Evolutionary conservation across 306 rosid genomes (phyloP).

Genomic region (Sphenostylis stenocarpa): DNA sequence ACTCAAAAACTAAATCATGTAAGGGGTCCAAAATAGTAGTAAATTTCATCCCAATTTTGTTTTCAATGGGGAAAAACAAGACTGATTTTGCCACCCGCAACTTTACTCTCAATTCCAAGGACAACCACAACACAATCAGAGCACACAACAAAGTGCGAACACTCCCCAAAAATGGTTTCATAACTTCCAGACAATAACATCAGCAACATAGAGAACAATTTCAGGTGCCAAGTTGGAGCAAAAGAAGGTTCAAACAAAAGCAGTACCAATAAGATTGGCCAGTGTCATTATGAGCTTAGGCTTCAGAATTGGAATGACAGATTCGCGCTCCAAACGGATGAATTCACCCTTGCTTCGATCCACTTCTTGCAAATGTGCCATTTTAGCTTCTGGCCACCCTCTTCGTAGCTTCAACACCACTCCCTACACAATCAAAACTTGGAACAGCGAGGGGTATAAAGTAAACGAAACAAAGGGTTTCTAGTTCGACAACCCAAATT

Average conservation of each 20-base stretch:
- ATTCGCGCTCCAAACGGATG: constrained; percentile 85
- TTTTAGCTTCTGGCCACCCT: constrained; percentile 11
- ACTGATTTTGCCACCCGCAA: not conserved
- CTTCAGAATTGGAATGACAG: constrained; percentile 85
- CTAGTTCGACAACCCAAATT: not conserved
- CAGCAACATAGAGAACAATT: not conserved
- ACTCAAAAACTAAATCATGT: constrained; percentile 8
- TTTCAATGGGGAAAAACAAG: not conserved
- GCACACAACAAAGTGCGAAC: not conserved
- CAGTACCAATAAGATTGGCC: constrained; percentile 85
- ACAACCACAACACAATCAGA: constrained; percentile 12
- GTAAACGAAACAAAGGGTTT: not conserved
- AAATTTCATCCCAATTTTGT: constrained; percentile 10
- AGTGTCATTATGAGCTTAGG: constrained; percentile 76
- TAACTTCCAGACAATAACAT: not conserved
- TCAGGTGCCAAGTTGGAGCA: not conserved
- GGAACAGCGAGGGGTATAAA: constrained; percentile 8
- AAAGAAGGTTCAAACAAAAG: not conserved
- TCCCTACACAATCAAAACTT: not conserved
- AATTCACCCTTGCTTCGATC: constrained; percentile 50
- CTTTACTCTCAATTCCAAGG: constrained; percentile 12
- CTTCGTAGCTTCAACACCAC: constrained; percentile 22
- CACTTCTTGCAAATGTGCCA: constrained; percentile 25
- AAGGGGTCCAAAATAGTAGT: not conserved
- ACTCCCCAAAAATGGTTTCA: not conserved